A percentile compares a stretch with the other conserved stretches of the same genome.
Conservation (phyloP, 2,329 filamentous ascomycete species). For the Talaromyces verruculosus region DNA sequence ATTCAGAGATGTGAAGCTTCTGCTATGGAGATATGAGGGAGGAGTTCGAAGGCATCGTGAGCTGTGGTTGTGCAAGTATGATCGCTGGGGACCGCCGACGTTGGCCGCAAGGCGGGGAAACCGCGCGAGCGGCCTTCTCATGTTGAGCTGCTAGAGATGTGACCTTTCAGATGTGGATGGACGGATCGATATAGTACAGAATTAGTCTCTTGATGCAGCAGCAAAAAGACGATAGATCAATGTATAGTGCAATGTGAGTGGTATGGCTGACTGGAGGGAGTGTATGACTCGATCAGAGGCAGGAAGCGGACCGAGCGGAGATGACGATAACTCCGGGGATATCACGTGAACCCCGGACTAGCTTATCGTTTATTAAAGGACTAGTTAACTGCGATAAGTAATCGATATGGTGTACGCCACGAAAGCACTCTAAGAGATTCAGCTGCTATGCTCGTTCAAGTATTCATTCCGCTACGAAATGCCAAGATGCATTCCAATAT, state of each 20-base stretch:
- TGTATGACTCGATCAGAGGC: background rate
- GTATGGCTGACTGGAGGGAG: background rate
- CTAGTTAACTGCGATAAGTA: background rate
- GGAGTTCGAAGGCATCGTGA: constrained; percentile 28
- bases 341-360: constrained; percentile 5
- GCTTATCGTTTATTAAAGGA: background rate
- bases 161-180: background rate
- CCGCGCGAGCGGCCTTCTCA: constrained; percentile 36
- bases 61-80: constrained; percentile 10
- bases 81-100: constrained; percentile 24
- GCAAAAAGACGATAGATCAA: too few species aligned
- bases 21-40: constrained; percentile 17
- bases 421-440: background rate
- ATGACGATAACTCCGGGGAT: constrained; percentile 10
- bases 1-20: constrained; percentile 23
- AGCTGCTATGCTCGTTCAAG: too few species aligned
- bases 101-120: constrained; percentile 27
- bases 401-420: too few species aligned
- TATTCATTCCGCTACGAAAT: background rate
- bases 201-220: too few species aligned
- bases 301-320: background rate
- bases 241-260: background rate
- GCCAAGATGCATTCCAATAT: background rate
- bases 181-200: too few species aligned
- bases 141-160: constrained; percentile 25